Conservation (phyloP, 2,329 filamentous ascomycete genomes). For the Pseudocercospora pini-densiflorae region DNA sequence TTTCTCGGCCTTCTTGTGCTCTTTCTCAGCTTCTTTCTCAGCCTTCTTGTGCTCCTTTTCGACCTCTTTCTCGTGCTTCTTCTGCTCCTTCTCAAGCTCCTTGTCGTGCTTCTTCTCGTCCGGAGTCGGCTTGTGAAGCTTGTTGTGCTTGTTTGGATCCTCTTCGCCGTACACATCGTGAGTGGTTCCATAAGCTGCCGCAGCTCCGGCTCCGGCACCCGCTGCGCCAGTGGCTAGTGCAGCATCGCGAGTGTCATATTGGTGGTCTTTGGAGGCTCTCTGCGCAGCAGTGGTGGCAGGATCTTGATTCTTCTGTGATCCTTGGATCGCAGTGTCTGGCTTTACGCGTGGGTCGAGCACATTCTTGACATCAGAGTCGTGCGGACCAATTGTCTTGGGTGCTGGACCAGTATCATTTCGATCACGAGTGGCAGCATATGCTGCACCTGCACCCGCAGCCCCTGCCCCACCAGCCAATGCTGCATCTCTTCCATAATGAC, state of each 20-base stretch:
- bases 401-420: constrained; percentile 29
- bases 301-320: not conserved
- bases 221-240: constrained; percentile 31
- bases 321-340: constrained; percentile 32
- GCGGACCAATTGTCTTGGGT: constrained; percentile 34
- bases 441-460: constrained; percentile 36
- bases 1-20: constrained; percentile 19
- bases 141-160: constrained; percentile 27
- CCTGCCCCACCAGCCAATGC: constrained; percentile 27
- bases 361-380: constrained; percentile 34
- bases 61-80: constrained; percentile 19
- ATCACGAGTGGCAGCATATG: constrained; percentile 18
- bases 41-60: constrained; percentile 26
- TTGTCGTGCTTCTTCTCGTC: constrained; percentile 29
- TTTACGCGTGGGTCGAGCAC: constrained; percentile 33
- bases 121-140: constrained; percentile 20
- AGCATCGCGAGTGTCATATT: constrained; percentile 39
- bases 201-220: constrained; percentile 22
- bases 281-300: not conserved
- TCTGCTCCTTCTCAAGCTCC: constrained; percentile 27
- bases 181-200: constrained; percentile 8
- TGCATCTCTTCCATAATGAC: not conserved
- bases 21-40: constrained; percentile 37
- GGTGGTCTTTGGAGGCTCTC: constrained; percentile 20
- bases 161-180: constrained; percentile 25